Evolutionary conservation across 2,329 filamentous ascomycete genomes (phyloP), one percentile per base, ranked within the genome.

Genomic region (Didymosphaeria variabile): DNA sequence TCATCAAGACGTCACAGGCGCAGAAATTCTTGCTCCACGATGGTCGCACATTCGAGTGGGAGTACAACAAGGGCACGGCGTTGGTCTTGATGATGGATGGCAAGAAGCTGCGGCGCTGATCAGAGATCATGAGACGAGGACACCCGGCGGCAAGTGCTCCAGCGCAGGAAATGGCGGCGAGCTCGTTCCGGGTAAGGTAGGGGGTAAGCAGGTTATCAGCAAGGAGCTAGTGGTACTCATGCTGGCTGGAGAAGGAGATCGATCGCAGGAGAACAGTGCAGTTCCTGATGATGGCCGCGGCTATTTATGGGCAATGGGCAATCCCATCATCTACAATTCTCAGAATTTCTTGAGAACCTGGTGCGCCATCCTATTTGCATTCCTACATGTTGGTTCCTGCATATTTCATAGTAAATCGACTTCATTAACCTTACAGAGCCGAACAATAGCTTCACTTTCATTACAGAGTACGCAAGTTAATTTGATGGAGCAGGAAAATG

Each of bases 211-310:
- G 38, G 65, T 63, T 13, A 36, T 68, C 29, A 60, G 67, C 23
- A 75, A 85, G 67, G 77, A 81, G n/a, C 63, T 89, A 21, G 79
- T 85, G 17, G 87, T 84, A 60, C 66, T 90, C 58, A 74, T 84
- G 17, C 88, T 90, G n/a, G 87, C 72, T 90, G 66, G 90, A 90
- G 83, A 87, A 85, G 75, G 88, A 90, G 80, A 78, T 88, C 53
- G 88, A 90, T 72, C 79, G 87, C 45, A 79, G 86, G 64, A 79
- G 86, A 60, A 71, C 80, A 61, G 74, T 84, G 53, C 86, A 89
- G 79, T 74, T 82, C 47, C 80, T 82, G 59, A 75, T 81, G 3
- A 80, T 87, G 68, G 45, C 62, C 60, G 47, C 21, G 19, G 34
- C 36, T 15, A 15, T 44, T 8, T 44, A 17, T 3, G 40, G 40